These are phyloP conservation scores for Acacia confusa DNA, from an alignment of 306 rosid genomes.

Conservation along the genomic window DNA sequence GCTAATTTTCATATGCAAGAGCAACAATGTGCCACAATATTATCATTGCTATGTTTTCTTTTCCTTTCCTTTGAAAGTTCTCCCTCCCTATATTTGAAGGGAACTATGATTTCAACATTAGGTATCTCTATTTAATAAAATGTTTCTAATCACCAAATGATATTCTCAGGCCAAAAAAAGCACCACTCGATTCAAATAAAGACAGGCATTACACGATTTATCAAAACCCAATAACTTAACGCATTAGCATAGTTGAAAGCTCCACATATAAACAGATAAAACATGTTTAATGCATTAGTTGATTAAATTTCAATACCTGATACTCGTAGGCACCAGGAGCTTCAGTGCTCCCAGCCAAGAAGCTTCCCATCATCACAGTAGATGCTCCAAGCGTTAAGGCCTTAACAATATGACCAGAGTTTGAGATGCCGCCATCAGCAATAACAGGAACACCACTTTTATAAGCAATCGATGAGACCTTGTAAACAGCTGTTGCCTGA, in stretches of 20 bases:
- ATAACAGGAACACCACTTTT: slow-evolving; percentile 60
- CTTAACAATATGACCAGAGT: slow-evolving; percentile 41
- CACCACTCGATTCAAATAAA: background rate
- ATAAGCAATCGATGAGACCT: slow-evolving; percentile 61
- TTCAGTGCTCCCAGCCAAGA: slow-evolving; percentile 60
- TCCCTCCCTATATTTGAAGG: background rate
- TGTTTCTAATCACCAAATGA: background rate
- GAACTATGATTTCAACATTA: background rate
- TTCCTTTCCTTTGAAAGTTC: background rate
- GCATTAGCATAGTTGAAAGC: background rate
- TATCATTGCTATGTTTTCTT: background rate
- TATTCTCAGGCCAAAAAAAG: background rate
- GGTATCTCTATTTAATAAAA: background rate
- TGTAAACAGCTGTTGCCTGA: slow-evolving; percentile 40
- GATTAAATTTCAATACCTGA: slow-evolving; percentile 52
- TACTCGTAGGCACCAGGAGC: slow-evolving; percentile 81
- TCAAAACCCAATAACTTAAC: background rate
- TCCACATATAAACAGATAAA: background rate
- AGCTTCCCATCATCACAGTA: slow-evolving; percentile 80
- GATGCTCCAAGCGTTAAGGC: slow-evolving; percentile 62
- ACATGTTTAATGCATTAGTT: background rate
- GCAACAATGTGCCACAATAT: background rate
- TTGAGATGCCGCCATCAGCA: slow-evolving; percentile 78
- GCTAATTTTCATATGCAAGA: background rate
- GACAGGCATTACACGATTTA: background rate